A percentile compares a stretch with the other conserved stretches of the same genome.
These are phyloP conservation scores for Trichoderma erinaceum DNA, from an alignment of 495 filamentous ascomycete species.

Conservation along the genomic window DNA sequence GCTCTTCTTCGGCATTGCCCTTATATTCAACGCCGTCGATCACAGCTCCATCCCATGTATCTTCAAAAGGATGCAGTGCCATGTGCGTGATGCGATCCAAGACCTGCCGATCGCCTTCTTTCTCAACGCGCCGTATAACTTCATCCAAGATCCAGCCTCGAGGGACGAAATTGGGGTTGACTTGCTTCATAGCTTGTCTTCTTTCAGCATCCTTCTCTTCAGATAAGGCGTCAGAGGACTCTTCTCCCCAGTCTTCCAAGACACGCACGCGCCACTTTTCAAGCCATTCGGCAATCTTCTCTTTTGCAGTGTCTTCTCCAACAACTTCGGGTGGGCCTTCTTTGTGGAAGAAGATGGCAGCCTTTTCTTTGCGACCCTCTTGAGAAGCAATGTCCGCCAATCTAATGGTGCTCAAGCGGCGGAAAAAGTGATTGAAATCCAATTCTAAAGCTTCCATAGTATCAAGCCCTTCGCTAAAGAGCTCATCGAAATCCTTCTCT, in stretches of 20 bases:
- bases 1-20: constrained; percentile 65
- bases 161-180: constrained; percentile 89
- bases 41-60: constrained; percentile 55
- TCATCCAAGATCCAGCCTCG: constrained; percentile 91
- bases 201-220: constrained; percentile 50
- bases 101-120: constrained; percentile 72
- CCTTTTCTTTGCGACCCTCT: constrained; percentile 49
- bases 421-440: constrained; percentile 91
- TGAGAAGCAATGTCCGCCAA: constrained; percentile 55
- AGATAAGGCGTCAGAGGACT: constrained; percentile 25
- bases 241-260: constrained; percentile 59
- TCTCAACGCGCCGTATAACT: constrained; percentile 80
- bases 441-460: constrained; percentile 70
- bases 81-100: constrained; percentile 70
- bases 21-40: constrained; percentile 34
- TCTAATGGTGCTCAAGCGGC: constrained; percentile 56
- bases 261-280: constrained; percentile 61
- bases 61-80: constrained; percentile 75
- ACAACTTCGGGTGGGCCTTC: constrained; percentile 53
- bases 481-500: constrained; percentile 64
- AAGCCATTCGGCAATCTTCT: constrained; percentile 68
- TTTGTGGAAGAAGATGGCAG: constrained; percentile 63
- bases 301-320: constrained; percentile 55
- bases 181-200: constrained; percentile 64
- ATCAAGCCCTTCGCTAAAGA: constrained; percentile 78